These are phyloP conservation scores for Nepenthes alata DNA, from an alignment of 179 eudicot genomes.

Conservation along the genomic window DNA sequence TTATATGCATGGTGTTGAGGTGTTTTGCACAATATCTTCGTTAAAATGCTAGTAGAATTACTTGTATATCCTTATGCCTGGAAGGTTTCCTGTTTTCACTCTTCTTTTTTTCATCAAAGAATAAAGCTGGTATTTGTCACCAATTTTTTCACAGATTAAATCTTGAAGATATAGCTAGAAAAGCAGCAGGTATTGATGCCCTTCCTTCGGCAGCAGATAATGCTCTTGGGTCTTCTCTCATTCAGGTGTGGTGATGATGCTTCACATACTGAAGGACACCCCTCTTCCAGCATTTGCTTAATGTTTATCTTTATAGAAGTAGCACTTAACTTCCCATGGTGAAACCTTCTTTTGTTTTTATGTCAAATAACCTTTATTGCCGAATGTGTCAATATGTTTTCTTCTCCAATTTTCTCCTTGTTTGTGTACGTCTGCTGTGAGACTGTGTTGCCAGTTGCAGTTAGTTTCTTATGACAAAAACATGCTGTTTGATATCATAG, in stretches of 20 bases:
- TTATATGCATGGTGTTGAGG: no score
- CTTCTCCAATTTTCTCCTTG: no score
- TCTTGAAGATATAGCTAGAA: slow-evolving; percentile 29
- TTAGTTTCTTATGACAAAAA: neutral
- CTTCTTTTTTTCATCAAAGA: neutral
- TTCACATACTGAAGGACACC: neutral
- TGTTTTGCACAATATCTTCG: neutral
- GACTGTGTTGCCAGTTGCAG: no score
- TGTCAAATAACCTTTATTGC: no score
- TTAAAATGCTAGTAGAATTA: neutral
- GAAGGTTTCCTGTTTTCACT: neutral
- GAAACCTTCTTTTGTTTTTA: no score
- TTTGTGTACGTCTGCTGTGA: neutral
- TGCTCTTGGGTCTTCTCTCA: slow-evolving; percentile 20
- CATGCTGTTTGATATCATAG: neutral
- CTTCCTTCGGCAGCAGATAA: slow-evolving; percentile 20
- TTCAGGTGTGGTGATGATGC: slow-evolving; percentile 27
- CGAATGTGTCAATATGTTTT: no score
- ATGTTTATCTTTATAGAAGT: neutral
- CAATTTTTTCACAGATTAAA: slow-evolving; percentile 36
- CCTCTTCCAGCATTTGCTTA: neutral
- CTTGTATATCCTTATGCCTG: neutral
- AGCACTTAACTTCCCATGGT: no score
- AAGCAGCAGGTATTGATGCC: slow-evolving; percentile 18
- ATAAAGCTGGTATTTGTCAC: neutral